Evolutionary conservation across 2,329 filamentous ascomycete genomes (phyloP), one percentile per base, ranked within the genome.

Genomic region (Scortechinia acanthostroma): DNA sequence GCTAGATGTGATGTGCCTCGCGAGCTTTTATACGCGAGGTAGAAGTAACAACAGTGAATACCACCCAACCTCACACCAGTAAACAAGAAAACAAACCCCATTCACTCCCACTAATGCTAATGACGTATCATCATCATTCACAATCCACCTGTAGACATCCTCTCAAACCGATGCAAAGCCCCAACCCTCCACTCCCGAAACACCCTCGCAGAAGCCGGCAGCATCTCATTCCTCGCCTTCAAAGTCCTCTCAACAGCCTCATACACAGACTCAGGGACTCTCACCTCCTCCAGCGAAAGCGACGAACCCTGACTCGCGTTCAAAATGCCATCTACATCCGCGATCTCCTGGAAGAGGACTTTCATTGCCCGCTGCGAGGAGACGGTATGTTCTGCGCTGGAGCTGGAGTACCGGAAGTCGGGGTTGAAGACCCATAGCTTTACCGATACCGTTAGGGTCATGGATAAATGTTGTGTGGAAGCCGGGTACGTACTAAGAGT

Each of bases 371-470:
- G 67, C 42, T 62, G 61, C 2, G 58, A 53, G 37, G 68, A 60
- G 5, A 51, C 44, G 1, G 58, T 51, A 3, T 47, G 16, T 13
- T 21, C 45, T 22, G 14, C 43, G 49, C 16, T 69, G 70, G 6
- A 66, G 35, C 6, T 73, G 2, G 77, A 77, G 50, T 79, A 75
- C 43, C 68, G 67, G 33, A 82, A 64, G 47, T 79, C 71, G 0
- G 76, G 74, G 4, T 78, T 77, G 58, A 83, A 82, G 45, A 77
- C 64, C 78, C 77, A 82, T 21, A 80, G 50, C 58, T 75, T n/a
- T n/a, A n/a, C n/a, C n/a, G n/a, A n/a, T n/a, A n/a, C n/a, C n/a
- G 42, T 6, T n/a, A 33, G 20, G 53, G 47, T 35, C 46, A 45
- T 45, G 2, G 16, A 21, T 22, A 22, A 42, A 19, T 40, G 21